Evolutionary conservation across 192 early-diverging fungal species (phyloP).

Genomic region (Podila horticola): DNA sequence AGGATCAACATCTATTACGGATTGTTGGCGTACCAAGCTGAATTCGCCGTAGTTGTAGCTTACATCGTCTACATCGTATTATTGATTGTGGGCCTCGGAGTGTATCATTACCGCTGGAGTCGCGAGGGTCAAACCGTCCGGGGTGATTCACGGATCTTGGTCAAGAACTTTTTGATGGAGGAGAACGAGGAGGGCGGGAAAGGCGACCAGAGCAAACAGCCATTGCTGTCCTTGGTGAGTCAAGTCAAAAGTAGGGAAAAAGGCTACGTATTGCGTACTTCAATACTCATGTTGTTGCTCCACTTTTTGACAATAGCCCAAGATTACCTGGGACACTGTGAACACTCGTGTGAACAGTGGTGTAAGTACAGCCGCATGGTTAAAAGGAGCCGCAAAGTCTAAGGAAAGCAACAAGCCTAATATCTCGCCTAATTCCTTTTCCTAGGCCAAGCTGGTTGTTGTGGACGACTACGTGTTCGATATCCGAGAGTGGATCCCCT

Average conservation of each 20-base stretch:
- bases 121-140: not conserved
- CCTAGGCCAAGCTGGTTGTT: constrained; percentile 17
- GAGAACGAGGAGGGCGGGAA: not conserved
- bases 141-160: not conserved
- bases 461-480: constrained; percentile 14
- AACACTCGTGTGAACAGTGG: constrained; percentile 18
- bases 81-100: not conserved
- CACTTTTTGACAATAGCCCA: not conserved
- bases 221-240: no score
- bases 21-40: not conserved
- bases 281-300: not conserved
- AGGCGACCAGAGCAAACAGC: no score
- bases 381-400: no score
- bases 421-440: no score
- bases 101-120: not conserved
- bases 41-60: not conserved
- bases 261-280: no score
- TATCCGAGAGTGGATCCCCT: constrained; percentile 10
- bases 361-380: not conserved
- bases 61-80: not conserved
- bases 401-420: no score
- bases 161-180: constrained; percentile 3
- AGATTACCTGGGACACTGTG: constrained; percentile 2
- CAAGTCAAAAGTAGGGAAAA: no score
- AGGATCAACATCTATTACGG: not conserved